Conservation (phyloP, 768 basidiomycete genomes). For the Nidula microcarpa region DNA sequence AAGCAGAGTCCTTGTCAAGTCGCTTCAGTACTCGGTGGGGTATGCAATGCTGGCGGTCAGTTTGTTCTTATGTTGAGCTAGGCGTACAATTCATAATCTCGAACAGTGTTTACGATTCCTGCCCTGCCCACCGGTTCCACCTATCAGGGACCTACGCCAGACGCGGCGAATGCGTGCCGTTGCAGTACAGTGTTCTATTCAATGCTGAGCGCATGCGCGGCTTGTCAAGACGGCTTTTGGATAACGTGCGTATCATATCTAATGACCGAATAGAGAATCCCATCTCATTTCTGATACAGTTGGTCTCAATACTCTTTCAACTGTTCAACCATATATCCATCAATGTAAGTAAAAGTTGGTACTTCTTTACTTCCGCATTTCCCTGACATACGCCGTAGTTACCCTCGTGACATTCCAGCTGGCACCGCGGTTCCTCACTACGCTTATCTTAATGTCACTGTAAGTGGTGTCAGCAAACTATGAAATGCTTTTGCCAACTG, state of each 20-base stretch:
- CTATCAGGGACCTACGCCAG: constrained; percentile 33
- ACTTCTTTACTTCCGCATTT: too few relatives aligned
- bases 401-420: constrained; percentile 31
- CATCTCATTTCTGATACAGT: constrained; percentile 26
- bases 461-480: constrained; percentile 11
- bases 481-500: neutral
- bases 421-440: constrained; percentile 43
- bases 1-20: constrained; percentile 42
- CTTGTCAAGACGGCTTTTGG: constrained; percentile 37
- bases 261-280: constrained; percentile 2
- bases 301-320: constrained; percentile 33
- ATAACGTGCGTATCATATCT: constrained; percentile 20
- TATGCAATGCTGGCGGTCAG: constrained; percentile 34
- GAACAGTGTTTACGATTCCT: constrained; percentile 30
- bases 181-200: constrained; percentile 54
- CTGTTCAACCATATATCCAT: constrained; percentile 36
- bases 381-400: constrained; percentile 17
- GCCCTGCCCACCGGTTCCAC: constrained; percentile 21
- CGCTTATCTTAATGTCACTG: constrained; percentile 43
- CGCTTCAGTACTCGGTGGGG: constrained; percentile 35
- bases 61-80: neutral
- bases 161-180: constrained; percentile 35
- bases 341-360: constrained; percentile 18
- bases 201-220: constrained; percentile 47
- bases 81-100: constrained; percentile 5